Base-by-base conservation (phyloP, 257 asterid genomes). In the Galeopsis tetrahit region DNA sequence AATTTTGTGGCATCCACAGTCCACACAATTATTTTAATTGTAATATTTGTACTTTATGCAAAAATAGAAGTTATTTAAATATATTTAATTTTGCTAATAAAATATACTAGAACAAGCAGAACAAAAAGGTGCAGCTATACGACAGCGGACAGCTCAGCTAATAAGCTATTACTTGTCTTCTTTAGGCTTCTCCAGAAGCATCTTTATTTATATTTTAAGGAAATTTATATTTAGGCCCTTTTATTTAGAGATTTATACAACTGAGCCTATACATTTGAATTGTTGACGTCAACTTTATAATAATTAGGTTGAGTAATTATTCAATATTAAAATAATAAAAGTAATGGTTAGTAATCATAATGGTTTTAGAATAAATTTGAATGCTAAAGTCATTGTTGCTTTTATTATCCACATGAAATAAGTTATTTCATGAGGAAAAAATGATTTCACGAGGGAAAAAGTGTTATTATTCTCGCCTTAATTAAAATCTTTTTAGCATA, bases 121-220 rank as follows among this genome's bases (percentile, higher is more conserved):
- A 40, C 31, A 43, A 57, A 68, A 39, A 58, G 44, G 5, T 7
- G 10, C 49, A 35, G 70, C 49, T 69, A 70, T 71, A 75, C 33
- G 61, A 67, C 58, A n/a, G 7, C 69, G 53, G 76, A 77, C 82
- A 80, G 71, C 80, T 44, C 74, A 71, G 59, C 80, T 40, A 34
- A 75, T 40, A 59, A 67, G 68, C 74, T 49, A 64, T n/a, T 32
- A 10, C 72, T 70, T 70, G 73, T 61, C 74, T 69, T 58, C 58
- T 75, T 77, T 73, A 3, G 74, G 74, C 28, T 75, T 81, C 83
- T 86, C 85, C 77, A 75, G 84, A 75, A 79, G 36, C 85, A 73
- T 66, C 83, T 21, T 13, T 34, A 44, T 42, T 8, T 53, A 62
- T 28, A 38, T 36, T 77, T 77, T 73, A 38, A 3, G 9, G 44